Evolutionary conservation across 2,329 filamentous ascomycete genomes (phyloP).

Genomic region (Alternaria gaisen): DNA sequence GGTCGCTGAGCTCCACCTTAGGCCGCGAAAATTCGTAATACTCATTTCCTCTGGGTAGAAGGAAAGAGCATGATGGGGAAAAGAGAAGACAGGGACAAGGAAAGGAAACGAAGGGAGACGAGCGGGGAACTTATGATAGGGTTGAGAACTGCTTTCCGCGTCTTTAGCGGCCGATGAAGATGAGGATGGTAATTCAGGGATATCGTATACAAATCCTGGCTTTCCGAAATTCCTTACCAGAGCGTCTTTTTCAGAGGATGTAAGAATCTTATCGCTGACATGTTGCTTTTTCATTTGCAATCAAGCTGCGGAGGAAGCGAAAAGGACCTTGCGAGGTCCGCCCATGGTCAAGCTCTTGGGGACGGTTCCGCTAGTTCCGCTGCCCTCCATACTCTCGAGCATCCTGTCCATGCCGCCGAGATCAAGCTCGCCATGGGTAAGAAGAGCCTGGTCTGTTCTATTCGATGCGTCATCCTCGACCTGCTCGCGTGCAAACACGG

Average conservation of each 20-base stretch:
- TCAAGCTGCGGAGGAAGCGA: slow-evolving; percentile 44
- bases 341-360: slow-evolving; percentile 39
- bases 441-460: slow-evolving; percentile 54
- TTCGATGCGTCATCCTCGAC: slow-evolving; percentile 41
- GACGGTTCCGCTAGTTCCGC: slow-evolving; percentile 29
- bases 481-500: slow-evolving; percentile 40
- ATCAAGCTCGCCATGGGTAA: slow-evolving; percentile 57
- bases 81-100: background rate
- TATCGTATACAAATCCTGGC: slow-evolving; percentile 1
- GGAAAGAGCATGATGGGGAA: background rate
- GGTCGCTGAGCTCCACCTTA: slow-evolving; percentile 63
- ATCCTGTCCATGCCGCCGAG: slow-evolving; percentile 59
- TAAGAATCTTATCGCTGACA: background rate
- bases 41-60: background rate
- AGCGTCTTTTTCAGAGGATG: background rate
- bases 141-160: background rate
- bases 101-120: background rate
- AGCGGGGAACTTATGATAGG: background rate
- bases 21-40: slow-evolving; percentile 50
- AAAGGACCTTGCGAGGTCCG: slow-evolving; percentile 47
- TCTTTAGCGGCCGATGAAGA: background rate
- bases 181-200: background rate
- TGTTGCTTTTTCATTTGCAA: background rate
- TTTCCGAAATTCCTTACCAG: background rate
- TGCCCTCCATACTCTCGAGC: slow-evolving; percentile 50